Base-by-base conservation (phyloP, 331 rosid species). In the Quercus lobata region DNA sequence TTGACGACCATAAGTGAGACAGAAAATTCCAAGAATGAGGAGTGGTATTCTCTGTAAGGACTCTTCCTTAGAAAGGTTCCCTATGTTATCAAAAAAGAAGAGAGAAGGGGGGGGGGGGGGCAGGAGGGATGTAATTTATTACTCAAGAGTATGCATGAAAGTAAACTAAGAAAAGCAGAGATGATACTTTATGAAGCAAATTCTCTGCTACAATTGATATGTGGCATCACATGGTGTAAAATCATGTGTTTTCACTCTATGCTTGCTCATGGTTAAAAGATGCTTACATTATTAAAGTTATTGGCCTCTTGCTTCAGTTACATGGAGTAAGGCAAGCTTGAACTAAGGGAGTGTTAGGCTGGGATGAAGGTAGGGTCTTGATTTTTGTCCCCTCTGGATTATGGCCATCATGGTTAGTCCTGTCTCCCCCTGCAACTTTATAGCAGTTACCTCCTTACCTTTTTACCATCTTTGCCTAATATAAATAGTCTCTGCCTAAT, bases 61-160 rank as follows among this genome's bases (percentile, higher is more conserved):
- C 49, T 41, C 49, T 41, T 41, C 12, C 12, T 41, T 41, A 41
- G 12, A 37, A 37, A 37, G 46, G 11, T 37, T 37, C 46, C 12
- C 46, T 37, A 37, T 8, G 12, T 37, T 37, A 37, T 37, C 12
- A 7, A 37, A 7, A 37, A 7, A 7, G 2, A 34, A 8, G 37
- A 0, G 6, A 1, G 11, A 0, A 0, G 8, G 1, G 16, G 6
- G 11, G 41, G 2, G 37, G 2, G 41, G 0, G 7, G 1, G 35
- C 7, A 1, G 37, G 37, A 6, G 41, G 37, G 41, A 63, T 16
- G 44, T 63, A 22, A 17, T 30, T 66, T 21, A 17, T 32, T 32
- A 14, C 24, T 32, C 24, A 24, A 58, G 46, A 66, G 24, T 30
- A 41, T 66, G 19, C 22, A 16, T 32, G 46, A 32, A 66, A 66